phyloP scores from a whole-genome alignment of 2,329 filamentous ascomycete species.

The Apiospora hydei region DNA sequence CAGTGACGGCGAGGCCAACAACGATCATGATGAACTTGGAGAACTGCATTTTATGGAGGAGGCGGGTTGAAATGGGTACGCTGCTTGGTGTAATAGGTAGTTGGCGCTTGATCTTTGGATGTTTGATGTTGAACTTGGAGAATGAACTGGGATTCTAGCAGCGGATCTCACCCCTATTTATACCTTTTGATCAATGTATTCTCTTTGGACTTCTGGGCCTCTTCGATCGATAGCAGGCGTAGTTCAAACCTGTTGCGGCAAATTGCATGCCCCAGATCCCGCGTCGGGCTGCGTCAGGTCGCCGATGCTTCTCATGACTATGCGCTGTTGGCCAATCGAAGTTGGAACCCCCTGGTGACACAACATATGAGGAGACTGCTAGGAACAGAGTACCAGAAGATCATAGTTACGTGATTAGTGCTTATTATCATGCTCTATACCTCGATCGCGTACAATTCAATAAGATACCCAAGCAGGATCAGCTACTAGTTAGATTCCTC shows the following conservation, averaged over 20 bases:
- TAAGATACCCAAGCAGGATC: neutral
- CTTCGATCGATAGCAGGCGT: neutral
- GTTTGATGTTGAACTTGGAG: neutral
- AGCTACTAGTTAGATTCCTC: neutral
- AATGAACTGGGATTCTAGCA: neutral
- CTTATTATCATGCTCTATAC: neutral
- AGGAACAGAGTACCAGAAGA: neutral
- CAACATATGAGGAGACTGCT: neutral
- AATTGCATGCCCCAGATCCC: neutral
- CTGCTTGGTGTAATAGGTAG: neutral
- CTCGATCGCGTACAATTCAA: neutral
- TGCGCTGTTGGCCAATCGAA: neutral
- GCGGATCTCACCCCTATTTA: neutral
- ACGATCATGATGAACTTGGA: constrained; percentile 10
- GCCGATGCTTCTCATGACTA: neutral
- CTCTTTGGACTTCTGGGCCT: neutral
- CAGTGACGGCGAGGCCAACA: constrained; percentile 10
- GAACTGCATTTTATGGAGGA: neutral
- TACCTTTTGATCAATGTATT: neutral
- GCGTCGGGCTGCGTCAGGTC: neutral
- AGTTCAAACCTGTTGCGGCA: neutral
- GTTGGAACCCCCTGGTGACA: neutral
- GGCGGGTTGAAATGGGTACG: neutral
- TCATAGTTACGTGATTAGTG: neutral
- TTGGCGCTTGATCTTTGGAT: neutral